Evolutionary conservation across 306 rosid genomes (phyloP), one percentile per base, ranked within the genome.

Genomic region (Trifolium repens): DNA sequence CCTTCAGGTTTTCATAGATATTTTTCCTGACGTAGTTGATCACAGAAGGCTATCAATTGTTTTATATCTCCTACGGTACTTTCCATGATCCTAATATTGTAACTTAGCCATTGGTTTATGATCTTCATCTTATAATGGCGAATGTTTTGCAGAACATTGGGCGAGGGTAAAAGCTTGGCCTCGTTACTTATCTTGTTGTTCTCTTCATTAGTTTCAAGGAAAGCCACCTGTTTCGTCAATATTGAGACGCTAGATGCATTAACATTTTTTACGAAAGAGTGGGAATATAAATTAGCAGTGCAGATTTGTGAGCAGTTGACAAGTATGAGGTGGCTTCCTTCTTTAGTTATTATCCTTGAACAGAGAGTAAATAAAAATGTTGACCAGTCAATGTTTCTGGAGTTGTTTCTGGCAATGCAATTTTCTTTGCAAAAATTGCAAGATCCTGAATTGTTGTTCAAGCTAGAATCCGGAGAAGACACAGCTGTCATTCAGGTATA

Each of bases 321-420:
- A 4, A 87, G 89, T 85, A 34, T 67, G 85, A 87, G 82, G 43
- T 94, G 98, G 97, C 93, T 94, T 85, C 98, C 94, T 70, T 84
- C 97, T 82, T 80, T 94, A 57, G 91, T 89, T 75, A 15, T 71
- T 81, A 46, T 88, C 65, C 84, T 90, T 74, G 79, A 81, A 19
- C 87, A 70, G 76, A 64, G 83, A 49, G 87, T 72, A 74, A 76
- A 37, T 24, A 76, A 63, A 67, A 61, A 64, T 52, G 55, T 72
- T 63, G 71, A 73, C 27, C 88, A 71, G 76, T 84, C 78, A 53
- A 27, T 76, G 27, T 79, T 84, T 69, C 47, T 84, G 54, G 89
- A 88, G 76, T 79, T 91, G 82, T 82, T 90, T 73, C 61, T 90
- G 69, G 93, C 89, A 65, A 75, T 89, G 87, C 96, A 82, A 16